Evolutionary conservation across 305 asterid genomes (phyloP), one percentile per base, ranked within the genome.

Genomic region (Withania somnifera): DNA sequence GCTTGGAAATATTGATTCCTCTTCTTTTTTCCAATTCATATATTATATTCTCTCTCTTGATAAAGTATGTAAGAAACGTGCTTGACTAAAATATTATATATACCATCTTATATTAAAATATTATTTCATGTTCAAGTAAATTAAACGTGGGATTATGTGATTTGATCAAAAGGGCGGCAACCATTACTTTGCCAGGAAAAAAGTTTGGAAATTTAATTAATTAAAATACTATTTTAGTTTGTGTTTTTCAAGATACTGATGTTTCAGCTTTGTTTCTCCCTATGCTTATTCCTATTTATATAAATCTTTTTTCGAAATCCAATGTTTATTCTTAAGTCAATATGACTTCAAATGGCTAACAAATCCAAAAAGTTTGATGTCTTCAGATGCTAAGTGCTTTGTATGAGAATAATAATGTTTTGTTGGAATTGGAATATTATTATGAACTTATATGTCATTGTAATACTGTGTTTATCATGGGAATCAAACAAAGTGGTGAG

Each of bases 11-110:
- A n/a, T 79, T 79, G 82, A 78, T 84, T 84, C 90, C 61, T 82
- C n/a, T 30, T 36, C 84, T 82, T 73, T 81, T 85, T 78, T 58
- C 30, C 53, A 26, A 8, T 38, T 38, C 45, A 38, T 38, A 38
- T 38, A 7, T 36, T 36, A 36, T 38, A 85, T 83, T 82, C 85
- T 84, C 19, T 42, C 22, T 14, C 13, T 42, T 69, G 11, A n/a
- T n/a, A n/a, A 69, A 11, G 22, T 73, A 66, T 45, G 86, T 71
- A 36, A 83, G 90, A 86, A 91, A 85, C 89, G 91, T 90, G 91
- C 38, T 84, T 79, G 90, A 85, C 91, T 79, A 28, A 67, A 80
- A 67, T 30, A 73, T 11, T 58, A 47, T n/a, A n/a, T n/a, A n/a
- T n/a, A n/a, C n/a, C n/a, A n/a, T n/a, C n/a, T n/a, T n/a, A 0